A percentile compares a stretch with the other conserved stretches of the same genome.
phyloP scores from a whole-genome alignment of 331 rosid species.

The Telfairia occidentalis region DNA sequence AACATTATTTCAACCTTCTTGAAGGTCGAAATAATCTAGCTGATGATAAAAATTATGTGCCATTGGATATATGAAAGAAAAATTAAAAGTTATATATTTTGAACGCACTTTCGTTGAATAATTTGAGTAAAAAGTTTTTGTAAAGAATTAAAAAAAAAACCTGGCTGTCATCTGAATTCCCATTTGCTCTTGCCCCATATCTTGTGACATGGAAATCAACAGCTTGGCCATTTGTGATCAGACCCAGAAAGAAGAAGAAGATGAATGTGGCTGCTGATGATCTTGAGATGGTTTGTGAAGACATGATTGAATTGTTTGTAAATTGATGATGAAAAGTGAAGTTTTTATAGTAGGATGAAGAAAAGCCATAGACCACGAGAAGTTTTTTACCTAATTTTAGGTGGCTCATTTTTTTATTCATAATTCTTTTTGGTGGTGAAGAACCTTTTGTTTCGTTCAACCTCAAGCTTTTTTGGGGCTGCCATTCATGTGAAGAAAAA shows the following conservation, averaged over 20 bases:
- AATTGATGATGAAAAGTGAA: background rate
- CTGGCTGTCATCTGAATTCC: background rate
- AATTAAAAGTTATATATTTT: no score
- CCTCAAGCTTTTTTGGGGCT: background rate
- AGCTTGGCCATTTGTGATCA: background rate
- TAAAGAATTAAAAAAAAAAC: no score
- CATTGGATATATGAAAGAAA: no score
- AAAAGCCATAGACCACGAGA: background rate
- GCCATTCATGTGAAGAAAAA: background rate
- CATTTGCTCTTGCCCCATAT: background rate
- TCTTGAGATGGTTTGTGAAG: background rate
- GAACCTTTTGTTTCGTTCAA: background rate
- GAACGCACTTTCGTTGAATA: no score
- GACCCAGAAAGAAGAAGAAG: background rate
- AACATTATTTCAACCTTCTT: no score
- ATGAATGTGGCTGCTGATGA: background rate
- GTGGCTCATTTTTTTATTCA: background rate
- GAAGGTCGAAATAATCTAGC: no score
- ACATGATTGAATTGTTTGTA: background rate
- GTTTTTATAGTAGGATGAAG: background rate
- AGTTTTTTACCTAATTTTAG: background rate
- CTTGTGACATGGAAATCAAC: background rate
- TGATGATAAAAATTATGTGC: no score
- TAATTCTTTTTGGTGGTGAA: background rate
- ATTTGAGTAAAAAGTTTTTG: no score